Evolutionary conservation across 2,329 filamentous ascomycete species (phyloP), one percentile per base, ranked within the genome.

Genomic region (Ophiostoma pallidulum): DNA sequence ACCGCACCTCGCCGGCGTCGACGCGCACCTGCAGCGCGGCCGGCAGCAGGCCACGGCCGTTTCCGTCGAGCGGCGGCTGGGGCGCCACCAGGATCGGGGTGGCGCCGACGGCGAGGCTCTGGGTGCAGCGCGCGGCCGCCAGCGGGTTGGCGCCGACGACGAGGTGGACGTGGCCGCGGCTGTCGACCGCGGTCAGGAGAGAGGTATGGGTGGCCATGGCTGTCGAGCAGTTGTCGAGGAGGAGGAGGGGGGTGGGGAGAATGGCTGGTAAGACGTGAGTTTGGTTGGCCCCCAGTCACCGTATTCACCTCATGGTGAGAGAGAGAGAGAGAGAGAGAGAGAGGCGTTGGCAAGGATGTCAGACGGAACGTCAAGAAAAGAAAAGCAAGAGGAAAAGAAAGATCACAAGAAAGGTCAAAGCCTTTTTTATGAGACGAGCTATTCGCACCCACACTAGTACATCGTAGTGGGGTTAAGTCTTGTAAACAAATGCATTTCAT

Each of bases 141-240:
- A 98, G 75, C 13, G 91, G 81, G 59, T 90, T 92, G 29, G 84
- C 82, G 50, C 92, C 92, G 53, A 97, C 66, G 58, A 98, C 78
- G 49, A 98, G 73, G 63, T 98, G 92, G 35, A 90, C 65, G 60
- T 87, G 84, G 41, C 70, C 74, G 43, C 73, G 73, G 59, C 80
- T 82, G 61, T 89, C 80, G 55, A 84, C 73, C 41, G 85, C 81
- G 39, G 85, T 83, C 41, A 94, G 78, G 44, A 94, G 72, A 4
- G 82, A 73, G 18, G 64, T 62, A 41, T 60, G 59, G 49, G 55
- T 57, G 19, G 44, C 26, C 45, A 45, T 35, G 33, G 5, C 24
- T 28, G 24, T 28, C 24, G n/a, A n/a, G n/a, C n/a, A n/a, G n/a
- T n/a, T 49, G 36, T 31, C 39, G 28, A 19, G 36, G 16, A 13